Percentiles rank a stretch among this genome's conserved stretches.
Conservation (phyloP, 2,329 filamentous ascomycete genomes). For the Scolecobasidium constrictum region DNA sequence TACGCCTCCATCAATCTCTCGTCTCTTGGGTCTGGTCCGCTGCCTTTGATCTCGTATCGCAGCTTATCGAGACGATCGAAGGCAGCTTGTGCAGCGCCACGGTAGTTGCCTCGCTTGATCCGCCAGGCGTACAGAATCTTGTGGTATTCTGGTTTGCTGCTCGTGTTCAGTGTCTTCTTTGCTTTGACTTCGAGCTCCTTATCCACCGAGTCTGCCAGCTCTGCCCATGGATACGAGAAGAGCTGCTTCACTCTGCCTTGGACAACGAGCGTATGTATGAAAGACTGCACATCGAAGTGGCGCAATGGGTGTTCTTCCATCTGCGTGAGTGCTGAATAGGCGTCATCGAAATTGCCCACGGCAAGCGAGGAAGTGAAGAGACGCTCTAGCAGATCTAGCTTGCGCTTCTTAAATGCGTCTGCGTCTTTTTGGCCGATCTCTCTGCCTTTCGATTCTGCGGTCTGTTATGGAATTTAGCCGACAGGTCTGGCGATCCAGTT, state of each 20-base stretch:
- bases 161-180: conserved; percentile 53
- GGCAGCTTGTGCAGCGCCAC: conserved; percentile 55
- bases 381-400: conserved; percentile 64
- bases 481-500: conserved; percentile 14
- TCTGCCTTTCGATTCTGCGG: conserved; percentile 21
- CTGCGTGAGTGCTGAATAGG: conserved; percentile 66
- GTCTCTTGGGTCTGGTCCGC: conserved; percentile 36
- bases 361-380: conserved; percentile 75
- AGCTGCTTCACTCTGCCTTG: conserved; percentile 40
- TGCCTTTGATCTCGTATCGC: conserved; percentile 17
- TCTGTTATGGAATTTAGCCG: conserved; percentile 11
- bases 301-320: conserved; percentile 9
- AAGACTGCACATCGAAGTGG: conserved; percentile 16
- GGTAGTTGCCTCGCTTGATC: conserved; percentile 73
- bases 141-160: conserved; percentile 57
- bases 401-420: not conserved
- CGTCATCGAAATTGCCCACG: conserved; percentile 69
- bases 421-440: not conserved
- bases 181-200: conserved; percentile 53
- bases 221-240: conserved; percentile 66
- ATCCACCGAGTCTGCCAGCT: conserved; percentile 69
- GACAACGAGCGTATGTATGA: conserved; percentile 38
- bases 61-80: conserved; percentile 46
- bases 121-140: conserved; percentile 89
- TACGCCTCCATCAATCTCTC: conserved; percentile 60